These are phyloP conservation scores for Exophiala xenobiotica DNA, from an alignment of 2,329 filamentous ascomycete species.

Conservation along the genomic window DNA sequence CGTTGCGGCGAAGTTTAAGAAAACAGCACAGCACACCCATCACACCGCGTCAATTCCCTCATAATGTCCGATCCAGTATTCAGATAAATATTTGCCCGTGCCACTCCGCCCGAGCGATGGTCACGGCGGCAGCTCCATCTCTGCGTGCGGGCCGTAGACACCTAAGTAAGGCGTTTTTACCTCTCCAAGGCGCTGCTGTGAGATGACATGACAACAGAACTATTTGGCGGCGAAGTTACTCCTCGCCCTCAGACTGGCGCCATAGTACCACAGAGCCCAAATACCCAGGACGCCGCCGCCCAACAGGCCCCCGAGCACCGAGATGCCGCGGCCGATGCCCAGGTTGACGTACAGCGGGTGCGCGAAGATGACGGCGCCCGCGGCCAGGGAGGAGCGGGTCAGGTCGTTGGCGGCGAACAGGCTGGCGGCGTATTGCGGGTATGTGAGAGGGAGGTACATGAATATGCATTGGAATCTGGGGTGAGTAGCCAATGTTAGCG, in stretches of 20 bases:
- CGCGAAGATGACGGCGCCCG: constrained; percentile 39
- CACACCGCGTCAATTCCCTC: too few relatives aligned
- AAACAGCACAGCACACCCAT: too few relatives aligned
- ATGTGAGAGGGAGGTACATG: constrained; percentile 31
- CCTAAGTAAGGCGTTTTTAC: too few relatives aligned
- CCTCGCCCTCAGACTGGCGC: constrained; percentile 54
- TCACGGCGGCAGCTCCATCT: too few relatives aligned
- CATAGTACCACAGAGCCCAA: constrained; percentile 59
- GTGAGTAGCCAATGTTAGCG: too few relatives aligned
- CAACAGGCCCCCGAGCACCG: constrained; percentile 38
- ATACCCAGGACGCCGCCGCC: constrained; percentile 53
- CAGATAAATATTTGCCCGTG: too few relatives aligned
- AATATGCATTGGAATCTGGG: constrained; percentile 34
- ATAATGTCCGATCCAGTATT: too few relatives aligned
- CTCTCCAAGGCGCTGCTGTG: too few relatives aligned
- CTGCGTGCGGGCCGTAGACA: too few relatives aligned
- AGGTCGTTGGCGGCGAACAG: constrained; percentile 34
- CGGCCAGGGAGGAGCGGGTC: constrained; percentile 34
- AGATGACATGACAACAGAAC: too few relatives aligned
- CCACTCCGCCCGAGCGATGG: too few relatives aligned
- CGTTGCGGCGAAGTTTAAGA: too few relatives aligned
- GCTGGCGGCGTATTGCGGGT: constrained; percentile 30
- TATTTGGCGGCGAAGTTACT: constrained; percentile 50
- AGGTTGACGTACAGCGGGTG: constrained; percentile 38
- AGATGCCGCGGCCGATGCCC: constrained; percentile 37